A percentile compares a stretch with the other conserved stretches of the same genome.
Conservation (phyloP, 1,284 basidiomycete species). For the Ceratobasidium sp. region DNA sequence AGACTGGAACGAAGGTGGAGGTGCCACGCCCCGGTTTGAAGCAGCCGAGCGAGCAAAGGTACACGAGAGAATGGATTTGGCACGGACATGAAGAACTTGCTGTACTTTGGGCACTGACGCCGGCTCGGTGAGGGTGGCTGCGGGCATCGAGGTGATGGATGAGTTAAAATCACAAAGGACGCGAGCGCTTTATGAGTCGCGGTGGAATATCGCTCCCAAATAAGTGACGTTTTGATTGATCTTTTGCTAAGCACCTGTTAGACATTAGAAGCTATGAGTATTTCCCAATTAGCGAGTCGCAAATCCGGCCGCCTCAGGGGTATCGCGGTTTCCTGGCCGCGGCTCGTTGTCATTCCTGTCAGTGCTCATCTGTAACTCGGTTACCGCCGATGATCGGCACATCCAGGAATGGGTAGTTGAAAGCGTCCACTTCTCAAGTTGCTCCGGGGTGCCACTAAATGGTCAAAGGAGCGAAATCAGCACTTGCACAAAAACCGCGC, state of each 20-base stretch:
- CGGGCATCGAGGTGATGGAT: conserved; percentile 11
- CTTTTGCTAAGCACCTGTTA: neutral
- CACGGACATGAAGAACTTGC: conserved; percentile 23
- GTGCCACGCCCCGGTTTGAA: conserved; percentile 8
- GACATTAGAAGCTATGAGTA: neutral
- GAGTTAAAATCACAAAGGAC: neutral
- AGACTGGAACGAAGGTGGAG: conserved; percentile 31
- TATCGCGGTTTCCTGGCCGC: too few species aligned
- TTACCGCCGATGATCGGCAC: too few species aligned
- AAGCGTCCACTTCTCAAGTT: too few species aligned
- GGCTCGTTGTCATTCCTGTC: too few species aligned
- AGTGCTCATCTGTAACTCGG: too few species aligned
- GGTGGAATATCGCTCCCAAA: neutral
- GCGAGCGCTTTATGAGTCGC: neutral
- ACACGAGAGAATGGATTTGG: conserved; percentile 27
- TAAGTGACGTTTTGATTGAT: neutral
- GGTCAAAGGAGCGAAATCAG: too few species aligned
- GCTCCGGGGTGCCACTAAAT: too few species aligned
- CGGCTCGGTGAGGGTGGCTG: neutral
- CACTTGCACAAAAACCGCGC: too few species aligned
- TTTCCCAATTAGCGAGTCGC: neutral
- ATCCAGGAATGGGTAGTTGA: too few species aligned
- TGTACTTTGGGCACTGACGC: conserved; percentile 17
- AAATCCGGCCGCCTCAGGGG: neutral
- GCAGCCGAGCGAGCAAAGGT: conserved; percentile 32